Conservation (phyloP, 2,329 filamentous ascomycete species). For the Colletotrichum orchidophilum region DNA sequence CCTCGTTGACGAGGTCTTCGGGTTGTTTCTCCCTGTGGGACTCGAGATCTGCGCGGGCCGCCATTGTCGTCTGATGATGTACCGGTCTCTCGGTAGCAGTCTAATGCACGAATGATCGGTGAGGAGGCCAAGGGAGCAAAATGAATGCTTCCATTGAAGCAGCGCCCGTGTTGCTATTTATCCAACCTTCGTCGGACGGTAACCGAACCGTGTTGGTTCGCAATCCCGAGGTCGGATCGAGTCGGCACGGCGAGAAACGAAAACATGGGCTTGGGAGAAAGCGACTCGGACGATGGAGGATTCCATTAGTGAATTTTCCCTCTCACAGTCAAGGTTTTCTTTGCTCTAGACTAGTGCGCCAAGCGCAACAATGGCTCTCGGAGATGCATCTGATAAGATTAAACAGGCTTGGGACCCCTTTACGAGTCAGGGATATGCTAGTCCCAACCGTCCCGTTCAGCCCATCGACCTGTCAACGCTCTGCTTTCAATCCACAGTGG, state of each 20-base stretch:
- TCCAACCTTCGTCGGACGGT: background rate
- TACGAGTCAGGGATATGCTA: constrained; percentile 21
- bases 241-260: constrained; percentile 1
- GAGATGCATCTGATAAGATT: constrained; percentile 33
- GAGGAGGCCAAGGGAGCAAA: background rate
- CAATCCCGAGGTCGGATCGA: constrained; percentile 9
- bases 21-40: constrained; percentile 20
- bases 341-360: constrained; percentile 6
- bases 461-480: background rate
- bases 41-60: constrained; percentile 17
- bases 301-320: background rate
- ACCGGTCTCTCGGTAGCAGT: background rate
- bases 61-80: background rate
- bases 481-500: constrained; percentile 17
- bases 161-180: background rate
- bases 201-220: background rate
- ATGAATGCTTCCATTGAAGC: background rate
- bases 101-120: background rate
- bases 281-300: background rate
- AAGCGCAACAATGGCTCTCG: constrained; percentile 7
- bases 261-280: background rate
- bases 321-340: constrained; percentile 4
- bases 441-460: background rate
- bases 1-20: constrained; percentile 19
- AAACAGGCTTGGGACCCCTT: background rate